phyloP scores from a whole-genome alignment of 176 grass and related monocot species.

The Rhipidocladum racemiflorum region DNA sequence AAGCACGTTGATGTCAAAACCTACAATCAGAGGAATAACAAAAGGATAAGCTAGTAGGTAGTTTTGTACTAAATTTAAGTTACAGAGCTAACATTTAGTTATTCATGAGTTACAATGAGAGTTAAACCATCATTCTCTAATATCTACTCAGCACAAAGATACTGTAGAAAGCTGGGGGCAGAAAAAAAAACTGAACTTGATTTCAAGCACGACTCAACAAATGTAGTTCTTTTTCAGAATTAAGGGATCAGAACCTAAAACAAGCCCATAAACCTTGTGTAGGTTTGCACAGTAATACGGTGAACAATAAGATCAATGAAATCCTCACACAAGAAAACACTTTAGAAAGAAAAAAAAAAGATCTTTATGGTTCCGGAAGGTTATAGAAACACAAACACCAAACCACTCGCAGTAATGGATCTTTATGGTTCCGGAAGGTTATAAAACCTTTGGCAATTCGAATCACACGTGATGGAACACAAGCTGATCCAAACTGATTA shows the following conservation, averaged over 20 bases:
- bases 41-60: not conserved
- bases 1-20: constrained; percentile 81
- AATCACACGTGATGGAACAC: not conserved
- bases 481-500: not conserved
- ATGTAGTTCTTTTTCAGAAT: not conserved
- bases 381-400: not conserved
- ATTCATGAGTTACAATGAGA: not conserved
- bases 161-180: not conserved
- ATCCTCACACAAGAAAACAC: not conserved
- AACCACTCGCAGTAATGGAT: not conserved
- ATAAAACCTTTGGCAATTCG: not conserved
- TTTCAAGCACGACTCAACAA: constrained; percentile 3
- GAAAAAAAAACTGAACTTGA: not conserved
- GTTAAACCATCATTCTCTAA: not conserved
- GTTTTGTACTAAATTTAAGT: not conserved
- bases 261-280: not conserved
- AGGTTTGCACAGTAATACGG: not conserved
- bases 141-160: not conserved
- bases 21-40: constrained; percentile 33
- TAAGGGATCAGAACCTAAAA: not conserved
- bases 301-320: not conserved
- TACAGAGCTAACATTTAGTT: not conserved
- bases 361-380: not conserved
- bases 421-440: not conserved
- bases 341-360: too few relatives aligned